Evolutionary conservation across 2,329 filamentous ascomycete genomes (phyloP), one percentile per base, ranked within the genome.

Genomic region (Stagonosporopsis chrysanthemi): DNA sequence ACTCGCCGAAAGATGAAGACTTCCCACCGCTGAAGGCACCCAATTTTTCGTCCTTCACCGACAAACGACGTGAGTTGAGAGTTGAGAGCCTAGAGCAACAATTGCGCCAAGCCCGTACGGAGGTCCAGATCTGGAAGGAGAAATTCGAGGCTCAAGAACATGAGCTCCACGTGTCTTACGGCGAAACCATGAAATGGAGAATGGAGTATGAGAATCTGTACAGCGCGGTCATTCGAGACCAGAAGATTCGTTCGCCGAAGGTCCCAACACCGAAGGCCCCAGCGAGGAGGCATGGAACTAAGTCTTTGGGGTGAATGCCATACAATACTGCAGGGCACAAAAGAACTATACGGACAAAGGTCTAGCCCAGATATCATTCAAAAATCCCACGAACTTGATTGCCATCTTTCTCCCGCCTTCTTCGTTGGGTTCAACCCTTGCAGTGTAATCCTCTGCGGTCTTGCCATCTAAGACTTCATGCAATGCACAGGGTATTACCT

Each of bases 391-490:
- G 41, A 76, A 74, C 33, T 44, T 65, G 11, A 50, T 35, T 12
- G 72, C 72, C 70, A 77, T 76, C 63, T 72, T 76, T 28, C 60
- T 64, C 2, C 74, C 75, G 1, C 75, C 75, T 15, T 69, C 52
- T 1, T 56, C 54, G 40, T 66, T 77, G 4, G 75, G 75, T 56
- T 77, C 75, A 2, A 77, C 74, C 45, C 75, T 72, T 6, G 62
- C 73, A 14, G 67, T 69, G 48, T 77, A 77, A 23, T 76, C 69
- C 1, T 56, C 58, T 9, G 33, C 53, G 3, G 24, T 58, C 58
- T 69, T 73, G 7, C 72, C 73, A 64, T 76, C 67, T 39, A 77
- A 47, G 7, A 70, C 62, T 46, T 76, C 69, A 55, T 64, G 70
- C 44, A 77, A 48, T 15, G 69, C 62, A 60, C 70, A 76, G 4